These are phyloP conservation scores for Camelina hispida DNA, from an alignment of 345 rosid genomes.

Conservation along the genomic window DNA sequence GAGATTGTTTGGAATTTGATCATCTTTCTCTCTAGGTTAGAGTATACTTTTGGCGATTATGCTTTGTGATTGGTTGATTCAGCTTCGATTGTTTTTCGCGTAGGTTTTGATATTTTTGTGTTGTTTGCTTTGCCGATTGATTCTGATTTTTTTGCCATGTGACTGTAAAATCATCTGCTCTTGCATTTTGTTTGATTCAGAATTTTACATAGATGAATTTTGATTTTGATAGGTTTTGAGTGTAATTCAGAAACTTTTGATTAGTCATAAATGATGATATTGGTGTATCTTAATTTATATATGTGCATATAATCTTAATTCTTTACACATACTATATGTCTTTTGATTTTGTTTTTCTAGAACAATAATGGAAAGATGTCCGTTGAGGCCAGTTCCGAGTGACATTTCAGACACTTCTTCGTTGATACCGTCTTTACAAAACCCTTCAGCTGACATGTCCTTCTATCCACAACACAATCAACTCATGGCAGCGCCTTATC, in stretches of 20 bases:
- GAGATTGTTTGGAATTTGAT: slow-evolving; percentile 34
- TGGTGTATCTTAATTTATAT: neutral
- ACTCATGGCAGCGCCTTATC: slow-evolving; percentile 49
- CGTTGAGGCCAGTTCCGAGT: slow-evolving; percentile 57
- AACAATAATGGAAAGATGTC: slow-evolving; percentile 65
- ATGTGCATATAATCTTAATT: too few species aligned
- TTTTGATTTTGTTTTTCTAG: slow-evolving; percentile 36
- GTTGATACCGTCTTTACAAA: slow-evolving; percentile 57
- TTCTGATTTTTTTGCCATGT: slow-evolving; percentile 7
- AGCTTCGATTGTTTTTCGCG: slow-evolving; percentile 34
- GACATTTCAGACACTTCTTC: slow-evolving; percentile 52
- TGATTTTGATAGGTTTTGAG: neutral
- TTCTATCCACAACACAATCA: slow-evolving; percentile 55
- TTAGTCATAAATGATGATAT: neutral
- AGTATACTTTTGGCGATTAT: slow-evolving; percentile 16
- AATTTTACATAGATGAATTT: neutral
- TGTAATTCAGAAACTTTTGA: neutral
- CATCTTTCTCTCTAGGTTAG: neutral
- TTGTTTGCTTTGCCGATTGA: slow-evolving; percentile 24
- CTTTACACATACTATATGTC: neutral
- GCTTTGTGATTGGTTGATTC: slow-evolving; percentile 21
- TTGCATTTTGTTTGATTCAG: neutral
- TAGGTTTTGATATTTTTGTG: neutral
- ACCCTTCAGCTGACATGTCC: slow-evolving; percentile 52
- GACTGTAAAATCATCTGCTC: neutral